Percentiles rank a stretch among this genome's conserved stretches.
Evolutionary conservation across 139 green algal genomes (phyloP).

Genomic region (Tetradesmus obliquus): DNA sequence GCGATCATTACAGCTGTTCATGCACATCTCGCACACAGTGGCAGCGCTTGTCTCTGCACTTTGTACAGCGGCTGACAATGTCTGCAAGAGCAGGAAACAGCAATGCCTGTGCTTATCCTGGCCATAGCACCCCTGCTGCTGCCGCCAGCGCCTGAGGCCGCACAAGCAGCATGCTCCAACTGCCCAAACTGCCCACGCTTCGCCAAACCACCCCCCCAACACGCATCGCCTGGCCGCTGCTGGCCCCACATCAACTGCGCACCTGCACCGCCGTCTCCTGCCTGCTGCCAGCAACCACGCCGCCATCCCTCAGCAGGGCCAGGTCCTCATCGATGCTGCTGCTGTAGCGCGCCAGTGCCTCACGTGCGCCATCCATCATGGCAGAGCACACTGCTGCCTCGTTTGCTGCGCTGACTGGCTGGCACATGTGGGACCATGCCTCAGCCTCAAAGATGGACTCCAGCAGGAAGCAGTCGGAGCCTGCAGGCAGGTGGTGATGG

Average conservation of each 20-base stretch:
- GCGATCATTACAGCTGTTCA: too few relatives aligned
- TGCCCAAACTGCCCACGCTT: neutral
- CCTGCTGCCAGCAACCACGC: slow-evolving; percentile 49
- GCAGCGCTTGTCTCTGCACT: too few relatives aligned
- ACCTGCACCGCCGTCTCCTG: slow-evolving; percentile 66
- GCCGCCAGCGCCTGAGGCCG: neutral
- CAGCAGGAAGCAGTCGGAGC: slow-evolving; percentile 89
- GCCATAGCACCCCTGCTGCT: neutral
- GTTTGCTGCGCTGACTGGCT: slow-evolving; percentile 85
- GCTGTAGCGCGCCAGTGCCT: slow-evolving; percentile 68
- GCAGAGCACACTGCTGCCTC: slow-evolving; percentile 84
- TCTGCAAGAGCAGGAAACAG: too few relatives aligned
- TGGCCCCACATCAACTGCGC: neutral
- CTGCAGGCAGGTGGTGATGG: slow-evolving; percentile 48
- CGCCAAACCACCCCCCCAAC: neutral
- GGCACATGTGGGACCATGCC: slow-evolving; percentile 78
- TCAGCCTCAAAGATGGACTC: slow-evolving; percentile 90
- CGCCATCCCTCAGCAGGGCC: slow-evolving; percentile 47
- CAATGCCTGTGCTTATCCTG: neutral
- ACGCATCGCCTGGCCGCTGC: neutral
- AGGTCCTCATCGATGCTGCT: slow-evolving; percentile 79
- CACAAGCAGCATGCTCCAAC: neutral
- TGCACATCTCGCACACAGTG: too few relatives aligned
- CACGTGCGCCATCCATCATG: slow-evolving; percentile 73
- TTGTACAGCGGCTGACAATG: neutral